A percentile compares a stretch with the other conserved stretches of the same genome.
phyloP scores from a whole-genome alignment of 2,329 filamentous ascomycete species.

The Pezicula radicicola region DNA sequence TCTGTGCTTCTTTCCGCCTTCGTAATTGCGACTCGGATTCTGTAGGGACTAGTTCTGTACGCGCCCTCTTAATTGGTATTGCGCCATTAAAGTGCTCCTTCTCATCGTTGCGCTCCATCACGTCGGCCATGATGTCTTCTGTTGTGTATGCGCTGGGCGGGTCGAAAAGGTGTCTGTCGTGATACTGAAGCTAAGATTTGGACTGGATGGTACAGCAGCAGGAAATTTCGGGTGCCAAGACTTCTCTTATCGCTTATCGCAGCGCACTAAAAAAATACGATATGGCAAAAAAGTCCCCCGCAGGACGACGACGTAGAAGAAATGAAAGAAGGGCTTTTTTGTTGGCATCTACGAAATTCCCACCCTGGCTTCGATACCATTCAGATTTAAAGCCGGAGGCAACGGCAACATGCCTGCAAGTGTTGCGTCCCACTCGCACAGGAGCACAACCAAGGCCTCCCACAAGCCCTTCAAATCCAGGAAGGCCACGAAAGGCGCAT shows the following conservation, averaged over 20 bases:
- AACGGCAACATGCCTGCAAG: constrained; percentile 72
- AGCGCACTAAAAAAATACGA: constrained; percentile 6
- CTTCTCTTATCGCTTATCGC: constrained; percentile 14
- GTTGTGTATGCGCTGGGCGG: not conserved
- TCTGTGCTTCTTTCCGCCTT: constrained; percentile 61
- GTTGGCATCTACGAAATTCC: not conserved
- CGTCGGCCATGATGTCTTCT: constrained; percentile 12
- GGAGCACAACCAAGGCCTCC: constrained; percentile 83
- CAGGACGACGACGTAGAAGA: not conserved
- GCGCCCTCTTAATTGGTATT: constrained; percentile 43
- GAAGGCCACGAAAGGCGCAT: constrained; percentile 81
- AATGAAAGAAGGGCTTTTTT: no score
- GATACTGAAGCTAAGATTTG: no score
- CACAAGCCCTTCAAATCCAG: constrained; percentile 93
- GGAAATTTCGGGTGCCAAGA: constrained; percentile 16
- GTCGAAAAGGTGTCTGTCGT: not conserved
- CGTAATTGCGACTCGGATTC: constrained; percentile 30
- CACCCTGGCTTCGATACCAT: constrained; percentile 72
- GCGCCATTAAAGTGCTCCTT: constrained; percentile 47
- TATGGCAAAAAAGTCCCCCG: constrained; percentile 1
- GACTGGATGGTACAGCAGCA: no score
- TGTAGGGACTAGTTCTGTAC: constrained; percentile 43
- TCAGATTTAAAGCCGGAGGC: constrained; percentile 81
- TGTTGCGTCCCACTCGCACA: constrained; percentile 74
- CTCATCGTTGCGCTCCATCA: constrained; percentile 8